phyloP scores from a whole-genome alignment of 345 rosid species.

The Jatropha curcas region DNA sequence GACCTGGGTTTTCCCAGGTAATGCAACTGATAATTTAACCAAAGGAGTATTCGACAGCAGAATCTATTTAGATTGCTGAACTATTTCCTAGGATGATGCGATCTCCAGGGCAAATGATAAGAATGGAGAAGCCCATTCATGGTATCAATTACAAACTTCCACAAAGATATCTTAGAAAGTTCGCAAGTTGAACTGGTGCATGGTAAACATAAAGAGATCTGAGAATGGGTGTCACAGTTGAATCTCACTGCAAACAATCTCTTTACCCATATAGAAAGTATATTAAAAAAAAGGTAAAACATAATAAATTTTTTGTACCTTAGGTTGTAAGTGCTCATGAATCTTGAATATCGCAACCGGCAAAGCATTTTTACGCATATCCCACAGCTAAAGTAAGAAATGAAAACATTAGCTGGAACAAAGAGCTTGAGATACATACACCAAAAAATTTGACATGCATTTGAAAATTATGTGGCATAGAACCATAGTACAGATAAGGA shows the following conservation, averaged over 20 bases:
- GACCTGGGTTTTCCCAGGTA: background rate
- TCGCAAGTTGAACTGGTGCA: background rate
- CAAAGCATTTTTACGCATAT: slow-evolving; percentile 50
- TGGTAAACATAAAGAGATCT: too few species aligned
- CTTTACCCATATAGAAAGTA: too few species aligned
- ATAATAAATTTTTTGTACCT: slow-evolving; percentile 35
- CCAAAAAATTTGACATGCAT: slow-evolving; percentile 2
- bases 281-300: too few species aligned
- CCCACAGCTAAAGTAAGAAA: slow-evolving; percentile 53
- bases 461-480: too few species aligned
- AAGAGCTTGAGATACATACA: slow-evolving; percentile 9
- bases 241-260: too few species aligned
- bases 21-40: background rate
- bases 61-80: background rate
- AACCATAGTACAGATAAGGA: too few species aligned
- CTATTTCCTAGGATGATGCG: background rate
- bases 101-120: background rate
- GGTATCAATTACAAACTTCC: background rate
- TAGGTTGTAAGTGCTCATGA: slow-evolving; percentile 59
- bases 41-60: background rate
- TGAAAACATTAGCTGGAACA: slow-evolving; percentile 18
- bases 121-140: background rate
- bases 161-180: background rate
- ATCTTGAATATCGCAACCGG: slow-evolving; percentile 56
- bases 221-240: too few species aligned